phyloP scores from a whole-genome alignment of 2,329 filamentous ascomycete genomes.

The Exophiala mesophila region DNA sequence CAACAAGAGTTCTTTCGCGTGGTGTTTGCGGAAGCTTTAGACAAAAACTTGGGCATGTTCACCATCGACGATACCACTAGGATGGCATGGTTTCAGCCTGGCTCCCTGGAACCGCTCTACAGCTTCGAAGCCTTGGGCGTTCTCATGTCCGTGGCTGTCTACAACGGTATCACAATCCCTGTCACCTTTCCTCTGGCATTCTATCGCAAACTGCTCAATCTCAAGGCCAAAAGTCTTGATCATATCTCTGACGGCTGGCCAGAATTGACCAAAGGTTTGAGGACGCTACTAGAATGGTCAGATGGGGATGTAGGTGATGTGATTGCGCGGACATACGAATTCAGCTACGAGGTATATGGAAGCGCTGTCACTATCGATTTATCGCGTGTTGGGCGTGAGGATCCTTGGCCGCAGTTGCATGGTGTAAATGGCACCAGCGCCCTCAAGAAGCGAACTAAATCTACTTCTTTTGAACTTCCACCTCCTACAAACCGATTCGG shows the following conservation, averaged over 20 bases:
- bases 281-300: conserved; percentile 68
- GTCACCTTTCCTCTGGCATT: conserved; percentile 81
- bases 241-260: conserved; percentile 88
- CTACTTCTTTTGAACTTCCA: conserved; percentile 22
- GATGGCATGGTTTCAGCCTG: conserved; percentile 84
- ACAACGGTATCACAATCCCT: conserved; percentile 87
- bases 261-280: conserved; percentile 68
- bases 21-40: conserved; percentile 71
- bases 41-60: conserved; percentile 72
- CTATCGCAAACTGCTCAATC: conserved; percentile 71
- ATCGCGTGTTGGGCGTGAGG: conserved; percentile 35
- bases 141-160: conserved; percentile 82
- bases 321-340: conserved; percentile 81
- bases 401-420: conserved; percentile 10
- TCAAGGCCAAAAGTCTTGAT: conserved; percentile 64
- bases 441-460: conserved; percentile 23
- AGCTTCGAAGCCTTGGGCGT: conserved; percentile 87
- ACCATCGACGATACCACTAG: conserved; percentile 68
- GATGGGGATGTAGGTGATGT: conserved; percentile 76
- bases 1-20: conserved; percentile 95
- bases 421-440: conserved; percentile 11
- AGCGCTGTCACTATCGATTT: conserved; percentile 52
- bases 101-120: conserved; percentile 75
- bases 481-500: conserved; percentile 10
- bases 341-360: conserved; percentile 62